Evolutionary conservation across 805 yeast species (phyloP), one percentile per base, ranked within the genome.

Genomic region (Deakozyma indianensis): DNA sequence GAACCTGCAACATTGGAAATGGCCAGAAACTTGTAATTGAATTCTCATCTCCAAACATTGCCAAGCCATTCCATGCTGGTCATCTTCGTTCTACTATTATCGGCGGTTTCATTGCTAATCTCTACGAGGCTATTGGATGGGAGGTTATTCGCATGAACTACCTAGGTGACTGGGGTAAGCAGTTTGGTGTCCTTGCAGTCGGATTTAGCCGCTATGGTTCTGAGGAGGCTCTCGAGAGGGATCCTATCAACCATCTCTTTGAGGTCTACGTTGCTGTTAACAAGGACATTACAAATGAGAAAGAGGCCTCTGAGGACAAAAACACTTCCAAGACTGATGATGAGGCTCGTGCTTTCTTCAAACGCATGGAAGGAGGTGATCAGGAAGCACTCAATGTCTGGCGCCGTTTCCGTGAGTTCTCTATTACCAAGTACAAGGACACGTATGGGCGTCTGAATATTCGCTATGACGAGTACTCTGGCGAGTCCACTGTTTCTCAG

Each of bases 11-110:
- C 43, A 56, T 83, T 46, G 96, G 92, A 47, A 65, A 65, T 35
- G 78, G 77, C 51, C 82, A 86, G 67, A 80, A 70, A 51, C 71
- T 83, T 16, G 56, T 87, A 41, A 73, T 92, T 55, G 99, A 92
- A 65, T 92, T 92, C 59, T 85, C 96, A 2, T 88, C 97, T 28
- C 99, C 99, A 52, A 92, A 92, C 66, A 90, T 92, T 59, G 99
- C 99, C 53, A 92, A 92, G 68, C 99, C 99, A 11, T 92, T 92
- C 82, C 99, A 92, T 62, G 99, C 99, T 46, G 99, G 99, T 49
- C 99, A 92, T 65, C 76, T 92, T 65, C 81, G 99, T 67, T 83
- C 95, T 25, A 92, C 99, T 41, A 92, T 92, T 59, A 92, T 92
- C 61, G 99, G 99, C 56, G 97, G 97, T 15, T 92, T 87, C 69